Evolutionary conservation across 1,284 basidiomycete genomes (phyloP).

Genomic region (Agaricales sp.): DNA sequence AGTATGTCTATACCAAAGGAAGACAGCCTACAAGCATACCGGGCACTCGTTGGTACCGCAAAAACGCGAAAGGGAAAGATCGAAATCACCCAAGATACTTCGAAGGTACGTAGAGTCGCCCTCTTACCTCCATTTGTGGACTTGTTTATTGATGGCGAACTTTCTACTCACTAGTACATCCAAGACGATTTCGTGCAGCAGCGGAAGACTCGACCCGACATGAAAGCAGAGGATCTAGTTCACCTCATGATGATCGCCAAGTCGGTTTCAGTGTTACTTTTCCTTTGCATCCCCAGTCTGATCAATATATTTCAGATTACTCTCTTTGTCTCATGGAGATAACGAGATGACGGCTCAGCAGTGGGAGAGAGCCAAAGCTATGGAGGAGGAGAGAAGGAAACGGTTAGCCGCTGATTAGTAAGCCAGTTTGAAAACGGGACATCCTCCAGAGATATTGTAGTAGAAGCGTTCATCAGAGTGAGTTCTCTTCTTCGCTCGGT

Average conservation of each 20-base stretch:
- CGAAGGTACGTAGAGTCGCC: slow-evolving; percentile 30
- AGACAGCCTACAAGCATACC: slow-evolving; percentile 40
- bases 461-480: no score
- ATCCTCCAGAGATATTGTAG: no score
- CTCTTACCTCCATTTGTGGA: slow-evolving; percentile 1
- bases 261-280: slow-evolving; percentile 24
- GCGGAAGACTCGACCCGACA: slow-evolving; percentile 32
- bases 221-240: slow-evolving; percentile 53
- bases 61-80: slow-evolving; percentile 34
- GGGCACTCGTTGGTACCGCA: slow-evolving; percentile 44
- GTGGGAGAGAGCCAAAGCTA: slow-evolving; percentile 36
- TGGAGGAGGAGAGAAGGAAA: slow-evolving; percentile 22
- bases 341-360: slow-evolving; percentile 30
- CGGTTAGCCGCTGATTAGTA: no score
- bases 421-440: no score
- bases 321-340: slow-evolving; percentile 38
- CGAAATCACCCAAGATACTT: slow-evolving; percentile 38
- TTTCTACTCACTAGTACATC: slow-evolving; percentile 39
- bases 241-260: slow-evolving; percentile 54
- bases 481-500: no score
- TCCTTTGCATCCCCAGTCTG: slow-evolving; percentile 1
- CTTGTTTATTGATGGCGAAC: slow-evolving; percentile 2
- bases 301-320: slow-evolving; percentile 27
- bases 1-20: slow-evolving; percentile 31
- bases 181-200: slow-evolving; percentile 65